Evolutionary conservation across 108 stramenopile species (phyloP), one percentile per base, ranked within the genome.

Genomic region (Nitzschia inconspicua): DNA sequence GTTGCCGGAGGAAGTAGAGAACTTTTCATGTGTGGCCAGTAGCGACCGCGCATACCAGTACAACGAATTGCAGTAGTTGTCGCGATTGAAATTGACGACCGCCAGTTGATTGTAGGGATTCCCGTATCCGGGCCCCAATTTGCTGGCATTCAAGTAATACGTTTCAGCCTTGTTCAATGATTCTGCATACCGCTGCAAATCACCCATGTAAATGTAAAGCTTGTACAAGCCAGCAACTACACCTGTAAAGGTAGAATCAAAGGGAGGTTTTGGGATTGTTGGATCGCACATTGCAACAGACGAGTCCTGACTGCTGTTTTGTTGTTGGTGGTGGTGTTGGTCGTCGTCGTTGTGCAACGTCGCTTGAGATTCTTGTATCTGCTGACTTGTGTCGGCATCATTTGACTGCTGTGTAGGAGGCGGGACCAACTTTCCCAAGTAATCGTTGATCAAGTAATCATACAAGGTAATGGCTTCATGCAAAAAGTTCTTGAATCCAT

Each of bases 21-120:
- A 93, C 1, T 80, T 69, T 26, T 72, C 69, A 20, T 67, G 39
- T 4, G 79, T 71, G 8, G 86, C 79, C 60, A 77, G 49, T 7
- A 93, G 26, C 0, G 82, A 71, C n/a, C 91, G 70, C 9, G 75
- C 74, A 60, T 93, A 93, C 63, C 82, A 86, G 46, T 93, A 89
- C 0, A 93, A 55, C 0, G 88, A 75, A 0, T 77, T 57, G 32
- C 70, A 72, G 19, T 72, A 59, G 16, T 58, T 16, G 10, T 73
- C 80, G 27, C 80, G 73, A 22, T 68, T 41, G 48, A 88, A 86
- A 0, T 75, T 75, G 8, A 93, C 82, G 0, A 93, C 91, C 2
- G 88, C 91, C 40, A 93, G 46, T 60, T 93, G 91, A 63, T 93
- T 93, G 70, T 75, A 84, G 0, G 91, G 84, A 55, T 89, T 88